phyloP scores from a whole-genome alignment of 768 basidiomycete species.

The Gymnopilus junonius region DNA sequence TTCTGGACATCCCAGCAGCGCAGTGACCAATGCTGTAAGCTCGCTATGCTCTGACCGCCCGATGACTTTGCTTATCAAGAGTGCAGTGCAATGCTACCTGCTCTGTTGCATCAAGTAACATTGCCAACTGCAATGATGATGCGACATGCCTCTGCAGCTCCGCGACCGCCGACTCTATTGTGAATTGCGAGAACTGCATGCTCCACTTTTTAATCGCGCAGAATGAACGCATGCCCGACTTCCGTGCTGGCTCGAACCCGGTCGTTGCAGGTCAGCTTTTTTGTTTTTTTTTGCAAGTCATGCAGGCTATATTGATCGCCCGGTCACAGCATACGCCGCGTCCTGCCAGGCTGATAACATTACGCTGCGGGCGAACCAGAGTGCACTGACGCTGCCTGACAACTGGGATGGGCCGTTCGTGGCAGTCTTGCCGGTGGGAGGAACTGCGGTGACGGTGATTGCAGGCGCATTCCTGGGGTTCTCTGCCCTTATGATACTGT shows the following conservation, averaged over 20 bases:
- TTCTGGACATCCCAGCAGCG: conserved; percentile 46
- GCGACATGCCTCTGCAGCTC: conserved; percentile 59
- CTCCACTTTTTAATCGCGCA: conserved; percentile 55
- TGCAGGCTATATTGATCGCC: conserved; percentile 10
- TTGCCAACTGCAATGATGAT: conserved; percentile 49
- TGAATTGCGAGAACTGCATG: conserved; percentile 70
- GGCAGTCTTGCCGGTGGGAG: conserved; percentile 46
- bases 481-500: conserved; percentile 54
- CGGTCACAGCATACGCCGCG: conserved; percentile 53
- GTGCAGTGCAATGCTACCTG: conserved; percentile 42
- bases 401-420: conserved; percentile 67
- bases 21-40: conserved; percentile 32
- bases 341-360: conserved; percentile 47
- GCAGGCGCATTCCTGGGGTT: conserved; percentile 51
- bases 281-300: not conserved
- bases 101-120: conserved; percentile 23
- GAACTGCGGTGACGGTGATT: conserved; percentile 48
- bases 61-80: not conserved
- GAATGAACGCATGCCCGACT: conserved; percentile 53
- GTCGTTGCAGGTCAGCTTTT: conserved; percentile 55
- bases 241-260: conserved; percentile 59
- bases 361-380: conserved; percentile 40
- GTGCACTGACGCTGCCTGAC: conserved; percentile 48
- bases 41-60: conserved; percentile 13
- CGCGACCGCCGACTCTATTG: conserved; percentile 45